Base-by-base conservation (phyloP, 2,329 filamentous ascomycete genomes). In the Xenosphaeropsis pyriputrescens region DNA sequence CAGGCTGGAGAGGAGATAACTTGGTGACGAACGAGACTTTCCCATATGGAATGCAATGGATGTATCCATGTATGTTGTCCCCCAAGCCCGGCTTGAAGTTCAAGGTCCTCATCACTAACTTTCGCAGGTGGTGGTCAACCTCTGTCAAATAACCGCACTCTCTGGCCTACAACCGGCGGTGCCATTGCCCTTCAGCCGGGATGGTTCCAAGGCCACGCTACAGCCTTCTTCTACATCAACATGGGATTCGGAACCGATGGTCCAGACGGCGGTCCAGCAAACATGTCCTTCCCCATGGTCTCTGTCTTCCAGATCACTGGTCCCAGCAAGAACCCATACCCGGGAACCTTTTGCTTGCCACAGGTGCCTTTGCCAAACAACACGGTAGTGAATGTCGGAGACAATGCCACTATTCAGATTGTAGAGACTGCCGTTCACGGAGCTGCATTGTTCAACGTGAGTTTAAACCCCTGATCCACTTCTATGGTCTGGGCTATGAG, bases 121-220 rank as follows among this genome's bases (percentile, higher is more conserved):
- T 26, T 14, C 15, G 22, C 50, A 95, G 89, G 89, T 56, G 91
- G 91, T 41, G 91, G 91, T 43, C 76, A 89, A 64, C 65, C 67
- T 34, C 71, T 74, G 29, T 82, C 84, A 0, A 68, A 61, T 33
- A 96, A 98, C 62, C 77, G 89, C 44, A 94, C 91, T 12, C 84
- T 80, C 62, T 96, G 91, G 91, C 88, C 91, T 13, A 70, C 85
- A 36, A 73, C 63, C 19, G 91, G 91, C 48, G 91, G 91, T 44
- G 85, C 86, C n/a, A 53, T 98, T 43, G 72, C 85, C 36, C 70
- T 95, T 51, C 89, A 96, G 55, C 91, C 91, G 0, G 91, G 89
- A 52, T 96, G 91, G 91, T 95, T 95, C 65, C 76, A 79, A 41
- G 91, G 91, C 45, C 91, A 96, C 57, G 58, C 72, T 29, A 79